Conservation (phyloP, 371 early-diverging fungal species). For the Smittium mucronatum region DNA sequence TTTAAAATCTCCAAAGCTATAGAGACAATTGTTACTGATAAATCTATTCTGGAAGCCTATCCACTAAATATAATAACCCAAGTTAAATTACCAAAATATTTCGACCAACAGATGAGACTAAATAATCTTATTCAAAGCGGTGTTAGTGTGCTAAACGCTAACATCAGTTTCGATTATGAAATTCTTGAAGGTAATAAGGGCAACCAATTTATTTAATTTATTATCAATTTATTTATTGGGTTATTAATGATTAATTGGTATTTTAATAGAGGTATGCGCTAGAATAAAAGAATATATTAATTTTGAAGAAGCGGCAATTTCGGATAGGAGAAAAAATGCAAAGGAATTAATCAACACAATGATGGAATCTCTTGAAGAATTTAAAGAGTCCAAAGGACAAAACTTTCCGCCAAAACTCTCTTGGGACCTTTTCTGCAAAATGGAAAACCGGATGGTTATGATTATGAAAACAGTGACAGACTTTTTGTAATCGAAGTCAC, state of each 20-base stretch:
- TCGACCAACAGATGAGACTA: background rate
- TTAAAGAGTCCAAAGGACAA: background rate
- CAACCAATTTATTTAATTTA: background rate
- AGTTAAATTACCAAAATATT: background rate
- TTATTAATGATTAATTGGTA: no score
- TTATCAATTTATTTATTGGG: background rate
- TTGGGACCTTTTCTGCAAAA: background rate
- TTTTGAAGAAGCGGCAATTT: background rate
- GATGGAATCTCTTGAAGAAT: background rate
- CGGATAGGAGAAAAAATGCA: background rate
- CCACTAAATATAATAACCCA: background rate
- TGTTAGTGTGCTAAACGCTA: background rate
- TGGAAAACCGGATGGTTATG: background rate
- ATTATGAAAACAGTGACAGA: conserved; percentile 13
- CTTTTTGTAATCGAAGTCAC: conserved; percentile 26
- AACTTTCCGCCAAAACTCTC: conserved; percentile 1
- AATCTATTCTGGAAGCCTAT: background rate
- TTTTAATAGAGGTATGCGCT: background rate
- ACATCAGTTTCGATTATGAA: background rate
- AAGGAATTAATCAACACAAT: background rate
- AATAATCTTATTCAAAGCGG: background rate
- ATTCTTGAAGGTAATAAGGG: background rate
- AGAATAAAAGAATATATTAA: background rate
- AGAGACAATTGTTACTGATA: background rate
- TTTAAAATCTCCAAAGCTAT: background rate